Percentiles rank a stretch among this genome's conserved stretches.
phyloP scores from a whole-genome alignment of 495 filamentous ascomycete genomes.

The Glonium stellatum region DNA sequence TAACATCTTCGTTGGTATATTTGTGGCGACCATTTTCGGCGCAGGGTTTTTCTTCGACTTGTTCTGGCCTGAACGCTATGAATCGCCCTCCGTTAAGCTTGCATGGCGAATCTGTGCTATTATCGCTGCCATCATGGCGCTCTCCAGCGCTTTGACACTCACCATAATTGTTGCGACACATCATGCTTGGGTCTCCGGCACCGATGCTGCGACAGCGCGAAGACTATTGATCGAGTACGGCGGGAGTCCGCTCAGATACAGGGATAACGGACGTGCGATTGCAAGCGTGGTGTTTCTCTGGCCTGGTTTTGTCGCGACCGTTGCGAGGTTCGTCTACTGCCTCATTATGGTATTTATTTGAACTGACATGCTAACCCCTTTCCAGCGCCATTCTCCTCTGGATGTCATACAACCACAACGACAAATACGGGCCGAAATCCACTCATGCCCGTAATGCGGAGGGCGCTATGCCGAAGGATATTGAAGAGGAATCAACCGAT shows the following conservation, averaged over 20 bases:
- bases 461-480: not conserved
- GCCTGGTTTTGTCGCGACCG: constrained; percentile 35
- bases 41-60: constrained; percentile 50
- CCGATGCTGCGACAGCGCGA: constrained; percentile 25
- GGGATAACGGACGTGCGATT: constrained; percentile 36
- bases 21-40: constrained; percentile 49
- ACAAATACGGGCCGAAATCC: constrained; percentile 17
- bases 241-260: constrained; percentile 34
- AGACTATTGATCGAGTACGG: constrained; percentile 29
- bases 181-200: constrained; percentile 35
- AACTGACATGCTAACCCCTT: not conserved
- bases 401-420: constrained; percentile 17
- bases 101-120: constrained; percentile 45
- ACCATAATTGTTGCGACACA: constrained; percentile 43
- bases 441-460: constrained; percentile 6
- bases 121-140: constrained; percentile 38
- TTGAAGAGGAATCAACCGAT: not conserved
- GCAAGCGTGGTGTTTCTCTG: constrained; percentile 40
- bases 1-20: constrained; percentile 49
- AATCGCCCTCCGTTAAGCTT: constrained; percentile 39
- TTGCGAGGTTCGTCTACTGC: constrained; percentile 26
- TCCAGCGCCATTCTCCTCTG: constrained; percentile 18
- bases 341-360: constrained; percentile 1
- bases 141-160: constrained; percentile 39
- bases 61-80: constrained; percentile 46